A percentile compares a stretch with the other conserved stretches of the same genome.
Evolutionary conservation across 805 yeast species (phyloP).

Genomic region (Metschnikowia proteae): DNA sequence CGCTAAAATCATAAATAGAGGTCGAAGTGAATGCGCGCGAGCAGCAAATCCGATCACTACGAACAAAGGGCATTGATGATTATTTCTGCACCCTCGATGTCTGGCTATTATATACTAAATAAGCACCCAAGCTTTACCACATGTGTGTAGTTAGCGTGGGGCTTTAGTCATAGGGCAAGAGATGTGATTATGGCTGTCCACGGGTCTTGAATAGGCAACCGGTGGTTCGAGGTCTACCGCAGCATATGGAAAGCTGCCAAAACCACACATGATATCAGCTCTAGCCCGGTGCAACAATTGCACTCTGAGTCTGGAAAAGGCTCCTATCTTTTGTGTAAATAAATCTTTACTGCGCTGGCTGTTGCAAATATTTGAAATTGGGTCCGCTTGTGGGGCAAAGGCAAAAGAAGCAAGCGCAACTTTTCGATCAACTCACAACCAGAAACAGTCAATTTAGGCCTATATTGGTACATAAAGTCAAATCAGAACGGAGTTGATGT

Average conservation of each 20-base stretch:
- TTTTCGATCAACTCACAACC: too few species aligned
- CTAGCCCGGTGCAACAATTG: neutral
- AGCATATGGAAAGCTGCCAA: too few species aligned
- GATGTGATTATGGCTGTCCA: neutral
- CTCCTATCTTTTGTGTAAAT: neutral
- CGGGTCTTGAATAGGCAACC: neutral
- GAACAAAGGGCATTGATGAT: neutral
- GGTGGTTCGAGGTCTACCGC: too few species aligned
- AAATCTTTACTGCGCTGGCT: neutral
- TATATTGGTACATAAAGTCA: too few species aligned
- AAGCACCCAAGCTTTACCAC: neutral
- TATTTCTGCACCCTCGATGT: neutral
- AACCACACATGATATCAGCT: neutral
- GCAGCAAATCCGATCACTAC: neutral
- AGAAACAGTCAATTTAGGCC: neutral
- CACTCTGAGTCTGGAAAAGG: too few species aligned
- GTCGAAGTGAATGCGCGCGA: neutral
- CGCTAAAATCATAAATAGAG: neutral
- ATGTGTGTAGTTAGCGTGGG: too few species aligned
- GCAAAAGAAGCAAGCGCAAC: neutral
- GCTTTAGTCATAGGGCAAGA: neutral
- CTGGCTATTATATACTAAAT: neutral
- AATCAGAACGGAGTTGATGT: too few species aligned
- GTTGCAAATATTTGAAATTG: neutral
- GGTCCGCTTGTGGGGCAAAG: neutral